Conservation (phyloP, 805 yeast species). For the Spathaspora hagerdaliae region DNA sequence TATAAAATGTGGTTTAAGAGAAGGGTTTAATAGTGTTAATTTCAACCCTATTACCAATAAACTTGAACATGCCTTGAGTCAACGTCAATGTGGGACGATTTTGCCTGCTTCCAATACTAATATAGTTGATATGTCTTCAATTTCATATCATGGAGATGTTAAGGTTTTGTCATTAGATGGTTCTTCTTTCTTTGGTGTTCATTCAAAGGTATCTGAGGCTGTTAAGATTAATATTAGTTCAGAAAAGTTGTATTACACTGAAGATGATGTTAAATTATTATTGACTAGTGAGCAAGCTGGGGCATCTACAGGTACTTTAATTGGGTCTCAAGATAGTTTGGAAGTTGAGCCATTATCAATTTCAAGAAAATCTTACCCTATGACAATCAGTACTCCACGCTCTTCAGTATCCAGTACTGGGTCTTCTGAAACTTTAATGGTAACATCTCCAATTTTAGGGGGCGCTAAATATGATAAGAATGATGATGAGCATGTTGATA, state of each 20-base stretch:
- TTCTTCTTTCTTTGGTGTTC: slow-evolving; percentile 54
- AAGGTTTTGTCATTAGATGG: slow-evolving; percentile 52
- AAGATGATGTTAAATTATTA: slow-evolving; percentile 24
- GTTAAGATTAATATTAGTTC: slow-evolving; percentile 17
- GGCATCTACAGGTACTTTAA: slow-evolving; percentile 14
- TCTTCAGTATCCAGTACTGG: no score
- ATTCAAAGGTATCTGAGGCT: slow-evolving; percentile 36
- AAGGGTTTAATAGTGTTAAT: slow-evolving; percentile 41
- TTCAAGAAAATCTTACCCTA: slow-evolving; percentile 6
- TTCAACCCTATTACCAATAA: slow-evolving; percentile 29
- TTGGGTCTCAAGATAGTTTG: slow-evolving; percentile 8
- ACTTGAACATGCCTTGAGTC: slow-evolving; percentile 24
- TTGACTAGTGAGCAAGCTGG: slow-evolving; percentile 5
- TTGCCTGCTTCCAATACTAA: slow-evolving; percentile 56
- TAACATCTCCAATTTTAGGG: no score
- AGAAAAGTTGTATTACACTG: slow-evolving; percentile 24
- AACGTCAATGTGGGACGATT: slow-evolving; percentile 58
- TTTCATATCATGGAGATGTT: slow-evolving; percentile 23
- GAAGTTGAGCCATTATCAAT: slow-evolving; percentile 5
- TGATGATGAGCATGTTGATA: no score
- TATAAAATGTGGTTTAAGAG: slow-evolving; percentile 40
- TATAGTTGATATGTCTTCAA: slow-evolving; percentile 43
- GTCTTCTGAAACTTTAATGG: no score
- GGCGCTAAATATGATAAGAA: no score
- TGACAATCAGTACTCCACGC: neutral